Base-by-base conservation (phyloP, 306 rosid species). In the Fragaria nilgerrensis region DNA sequence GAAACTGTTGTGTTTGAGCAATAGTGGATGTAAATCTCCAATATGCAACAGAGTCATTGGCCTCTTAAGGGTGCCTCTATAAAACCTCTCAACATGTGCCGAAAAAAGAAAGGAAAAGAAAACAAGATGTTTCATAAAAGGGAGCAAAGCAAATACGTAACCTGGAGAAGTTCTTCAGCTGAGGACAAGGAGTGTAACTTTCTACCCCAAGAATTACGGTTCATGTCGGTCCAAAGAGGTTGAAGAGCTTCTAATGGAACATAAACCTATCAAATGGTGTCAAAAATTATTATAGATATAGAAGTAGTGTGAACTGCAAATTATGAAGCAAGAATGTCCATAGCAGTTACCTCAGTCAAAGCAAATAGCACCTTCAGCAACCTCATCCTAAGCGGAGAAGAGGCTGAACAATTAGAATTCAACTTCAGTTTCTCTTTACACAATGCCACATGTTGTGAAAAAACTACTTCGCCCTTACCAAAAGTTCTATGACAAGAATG, bases 131-230 rank as follows among this genome's bases (percentile, higher is more conserved):
- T 5, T 22, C 39, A 23, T 16, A 14, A 5, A 4, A 22, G 39
- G 20, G 7, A 27, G 32, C 50, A 74, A 74, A 14, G 68, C 73
- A 55, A 82, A 66, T 64, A 37, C 52, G 53, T 66, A 80, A 92
- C 97, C 94, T 92, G 88, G 45, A 92, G 91, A 79, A 92, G 85
- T 73, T 85, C 91, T 84, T 79, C 89, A 14, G 89, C 78, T 14
- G 91, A 86, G 64, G 90, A 85, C 44, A 88, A 81, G 47, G 83
- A 80, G 68, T 65, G 80, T 79, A 92, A 79, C 78, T 81, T 89
- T 41, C 59, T 71, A 32, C 85, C 79, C 97, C 97, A 92, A 69
- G 85, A 82, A 82, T 88, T 81, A 58, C 94, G 85, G 32, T 66
- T 52, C 76, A 58, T 76, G 29, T 85, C 86, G 5, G 84, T 89